Conservation (phyloP, 2,329 filamentous ascomycete genomes). For the Penicillium sp. region DNA sequence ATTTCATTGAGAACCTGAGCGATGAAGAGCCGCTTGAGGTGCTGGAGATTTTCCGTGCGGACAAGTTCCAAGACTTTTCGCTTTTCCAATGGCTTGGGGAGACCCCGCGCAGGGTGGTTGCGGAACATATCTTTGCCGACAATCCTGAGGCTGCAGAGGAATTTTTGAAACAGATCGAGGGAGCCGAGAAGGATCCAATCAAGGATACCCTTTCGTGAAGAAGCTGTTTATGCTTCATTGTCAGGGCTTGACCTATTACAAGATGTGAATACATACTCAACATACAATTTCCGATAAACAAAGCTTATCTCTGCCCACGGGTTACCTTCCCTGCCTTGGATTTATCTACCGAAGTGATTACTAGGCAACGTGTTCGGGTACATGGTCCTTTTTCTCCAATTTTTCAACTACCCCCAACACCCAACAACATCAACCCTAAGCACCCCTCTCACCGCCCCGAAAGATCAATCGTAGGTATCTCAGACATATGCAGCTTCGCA, state of each 20-base stretch:
- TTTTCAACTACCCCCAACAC: neutral
- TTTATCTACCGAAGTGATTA: too few species aligned
- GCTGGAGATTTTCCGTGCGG: conserved; percentile 70
- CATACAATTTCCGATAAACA: too few species aligned
- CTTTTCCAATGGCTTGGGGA: conserved; percentile 75
- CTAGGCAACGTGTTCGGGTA: too few species aligned
- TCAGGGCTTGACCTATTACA: neutral
- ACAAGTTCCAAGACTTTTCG: conserved; percentile 71
- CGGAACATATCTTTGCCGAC: conserved; percentile 1
- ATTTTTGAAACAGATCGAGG: conserved; percentile 63
- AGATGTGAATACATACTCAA: too few species aligned
- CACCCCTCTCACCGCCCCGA: neutral
- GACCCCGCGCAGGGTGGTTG: conserved; percentile 55
- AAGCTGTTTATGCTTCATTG: neutral
- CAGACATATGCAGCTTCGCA: conserved; percentile 49
- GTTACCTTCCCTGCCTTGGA: too few species aligned
- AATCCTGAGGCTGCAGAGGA: conserved; percentile 42
- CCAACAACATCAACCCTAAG: too few species aligned
- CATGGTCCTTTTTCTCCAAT: too few species aligned
- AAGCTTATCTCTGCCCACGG: too few species aligned
- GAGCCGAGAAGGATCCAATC: conserved; percentile 51
- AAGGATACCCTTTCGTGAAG: conserved; percentile 9
- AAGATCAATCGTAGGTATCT: conserved; percentile 33
- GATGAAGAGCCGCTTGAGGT: conserved; percentile 72
- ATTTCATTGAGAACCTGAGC: conserved; percentile 76